Evolutionary conservation across 495 filamentous ascomycete genomes (phyloP).

Genomic region (Hypoxylon lienhwacheense): DNA sequence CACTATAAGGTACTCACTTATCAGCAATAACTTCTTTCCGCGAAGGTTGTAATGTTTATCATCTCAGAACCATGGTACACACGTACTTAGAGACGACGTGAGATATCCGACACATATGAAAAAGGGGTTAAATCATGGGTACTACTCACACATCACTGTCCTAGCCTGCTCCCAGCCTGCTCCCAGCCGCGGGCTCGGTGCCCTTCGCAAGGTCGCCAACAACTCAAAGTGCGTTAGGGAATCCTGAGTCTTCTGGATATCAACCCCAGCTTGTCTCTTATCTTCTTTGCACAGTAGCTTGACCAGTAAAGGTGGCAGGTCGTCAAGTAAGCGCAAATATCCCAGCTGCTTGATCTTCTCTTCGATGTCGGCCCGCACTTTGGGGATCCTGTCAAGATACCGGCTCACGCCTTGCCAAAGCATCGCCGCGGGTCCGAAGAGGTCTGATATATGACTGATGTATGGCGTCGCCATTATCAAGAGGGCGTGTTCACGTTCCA

Average conservation of each 20-base stretch:
- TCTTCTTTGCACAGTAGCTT: slow-evolving; percentile 9
- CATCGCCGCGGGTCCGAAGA: slow-evolving; percentile 25
- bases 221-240: slow-evolving; percentile 31
- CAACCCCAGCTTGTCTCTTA: background rate
- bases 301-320: background rate
- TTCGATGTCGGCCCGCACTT: background rate
- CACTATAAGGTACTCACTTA: slow-evolving; percentile 10
- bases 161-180: slow-evolving; percentile 18
- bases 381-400: background rate
- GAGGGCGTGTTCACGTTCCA: slow-evolving; percentile 32
- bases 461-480: slow-evolving; percentile 36
- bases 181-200: slow-evolving; percentile 28
- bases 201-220: slow-evolving; percentile 33
- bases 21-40: background rate
- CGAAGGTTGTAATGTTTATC: background rate
- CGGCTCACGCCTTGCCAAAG: slow-evolving; percentile 22
- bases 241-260: slow-evolving; percentile 22
- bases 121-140: background rate
- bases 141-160: slow-evolving; percentile 14
- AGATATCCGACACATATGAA: background rate
- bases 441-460: slow-evolving; percentile 28
- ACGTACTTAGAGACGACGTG: too few species aligned
- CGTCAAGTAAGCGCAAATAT: slow-evolving; percentile 13
- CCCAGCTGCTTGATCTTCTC: background rate
- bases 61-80: too few species aligned